A percentile compares a stretch with the other conserved stretches of the same genome.
Conservation (phyloP, 179 eudicot species). For the Sideroxylon spinosum region DNA sequence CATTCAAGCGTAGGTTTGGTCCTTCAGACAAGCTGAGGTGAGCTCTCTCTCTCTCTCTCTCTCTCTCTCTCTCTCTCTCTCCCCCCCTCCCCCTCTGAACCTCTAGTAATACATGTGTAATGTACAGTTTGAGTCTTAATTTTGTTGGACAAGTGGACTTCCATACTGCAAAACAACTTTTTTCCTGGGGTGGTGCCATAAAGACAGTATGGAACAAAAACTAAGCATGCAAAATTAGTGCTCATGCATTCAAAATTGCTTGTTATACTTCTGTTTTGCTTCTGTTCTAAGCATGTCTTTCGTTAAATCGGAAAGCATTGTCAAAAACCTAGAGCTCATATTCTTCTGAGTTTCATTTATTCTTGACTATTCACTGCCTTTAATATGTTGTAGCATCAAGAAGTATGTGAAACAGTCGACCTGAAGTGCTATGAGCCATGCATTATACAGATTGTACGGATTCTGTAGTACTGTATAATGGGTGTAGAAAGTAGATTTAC, state of each 20-base stretch:
- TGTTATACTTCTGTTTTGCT: neutral
- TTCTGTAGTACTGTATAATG: neutral
- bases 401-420: neutral
- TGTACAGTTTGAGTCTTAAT: neutral
- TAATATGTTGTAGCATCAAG: neutral
- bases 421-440: neutral
- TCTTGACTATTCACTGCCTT: neutral
- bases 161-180: neutral
- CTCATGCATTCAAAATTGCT: neutral
- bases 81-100: neutral
- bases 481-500: neutral
- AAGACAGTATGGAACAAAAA: neutral
- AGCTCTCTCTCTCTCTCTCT: slow-evolving; percentile 21
- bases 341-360: neutral
- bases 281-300: neutral
- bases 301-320: neutral
- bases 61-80: neutral
- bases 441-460: neutral
- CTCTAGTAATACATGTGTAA: neutral
- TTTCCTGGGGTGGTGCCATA: neutral
- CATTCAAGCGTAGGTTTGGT: slow-evolving; percentile 75
- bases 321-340: neutral
- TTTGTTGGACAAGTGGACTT: neutral
- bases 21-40: slow-evolving; percentile 97
- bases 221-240: neutral